Evolutionary conservation across 2,329 filamentous ascomycete genomes (phyloP).

Genomic region (Pyrenophora graminea): DNA sequence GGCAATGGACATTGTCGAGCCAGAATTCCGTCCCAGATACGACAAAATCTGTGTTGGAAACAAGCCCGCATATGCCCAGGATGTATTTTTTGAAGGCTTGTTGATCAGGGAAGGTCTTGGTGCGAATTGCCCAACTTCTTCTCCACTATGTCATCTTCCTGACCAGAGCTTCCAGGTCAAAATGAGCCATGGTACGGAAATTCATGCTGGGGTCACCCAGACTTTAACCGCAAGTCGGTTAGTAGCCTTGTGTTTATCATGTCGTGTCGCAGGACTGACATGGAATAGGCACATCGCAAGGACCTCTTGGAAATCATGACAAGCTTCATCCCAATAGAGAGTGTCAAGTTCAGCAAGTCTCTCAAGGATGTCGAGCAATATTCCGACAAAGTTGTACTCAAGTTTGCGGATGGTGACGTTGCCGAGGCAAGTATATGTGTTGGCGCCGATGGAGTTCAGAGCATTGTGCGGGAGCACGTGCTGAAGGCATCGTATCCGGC

Average conservation of each 20-base stretch:
- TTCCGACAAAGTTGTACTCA: background rate
- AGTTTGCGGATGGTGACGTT: constrained; percentile 36
- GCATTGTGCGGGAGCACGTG: constrained; percentile 26
- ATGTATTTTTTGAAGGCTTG: constrained; percentile 51
- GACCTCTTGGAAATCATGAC: constrained; percentile 53
- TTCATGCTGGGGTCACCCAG: constrained; percentile 37
- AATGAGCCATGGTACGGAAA: constrained; percentile 7
- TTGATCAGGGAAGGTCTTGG: constrained; percentile 48
- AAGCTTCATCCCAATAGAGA: constrained; percentile 47
- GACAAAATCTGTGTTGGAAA: constrained; percentile 49
- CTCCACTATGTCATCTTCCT: background rate
- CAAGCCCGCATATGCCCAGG: constrained; percentile 41
- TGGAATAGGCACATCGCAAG: constrained; percentile 50
- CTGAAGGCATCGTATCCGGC: constrained; percentile 21
- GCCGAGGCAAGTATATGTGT: constrained; percentile 48
- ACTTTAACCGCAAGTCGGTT: constrained; percentile 3
- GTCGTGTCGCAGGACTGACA: background rate
- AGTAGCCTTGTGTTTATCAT: constrained; percentile 6
- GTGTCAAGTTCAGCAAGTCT: constrained; percentile 36
- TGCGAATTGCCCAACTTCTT: background rate
- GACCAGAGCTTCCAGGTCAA: constrained; percentile 1
- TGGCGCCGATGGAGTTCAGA: constrained; percentile 56
- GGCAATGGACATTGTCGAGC: constrained; percentile 51
- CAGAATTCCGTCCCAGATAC: constrained; percentile 45
- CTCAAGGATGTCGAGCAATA: constrained; percentile 34